phyloP scores from a whole-genome alignment of 2,329 filamentous ascomycete species.

The Hyphodiscus sp. region DNA sequence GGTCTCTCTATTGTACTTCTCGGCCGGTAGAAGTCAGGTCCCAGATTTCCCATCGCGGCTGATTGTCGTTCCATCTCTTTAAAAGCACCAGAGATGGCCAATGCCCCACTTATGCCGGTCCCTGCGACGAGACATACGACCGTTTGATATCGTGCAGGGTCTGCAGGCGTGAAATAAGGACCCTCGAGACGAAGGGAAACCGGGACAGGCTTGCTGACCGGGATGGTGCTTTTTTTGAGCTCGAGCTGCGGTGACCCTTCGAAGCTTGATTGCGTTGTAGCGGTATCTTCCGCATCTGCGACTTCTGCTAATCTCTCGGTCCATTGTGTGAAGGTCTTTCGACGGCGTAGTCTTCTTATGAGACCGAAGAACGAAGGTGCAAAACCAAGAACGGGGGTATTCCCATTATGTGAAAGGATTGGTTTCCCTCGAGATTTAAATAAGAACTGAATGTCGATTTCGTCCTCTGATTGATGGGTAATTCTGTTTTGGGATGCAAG shows the following conservation, averaged over 20 bases:
- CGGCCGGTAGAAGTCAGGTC: no score
- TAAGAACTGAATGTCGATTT: no score
- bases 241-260: no score
- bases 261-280: no score
- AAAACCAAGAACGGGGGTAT: not conserved
- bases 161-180: constrained; percentile 2
- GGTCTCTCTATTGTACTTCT: no score
- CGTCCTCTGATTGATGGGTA: not conserved
- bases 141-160: constrained; percentile 19
- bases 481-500: constrained; percentile 10
- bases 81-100: constrained; percentile 23
- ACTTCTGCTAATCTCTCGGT: not conserved
- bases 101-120: constrained; percentile 22
- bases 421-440: no score
- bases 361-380: not conserved
- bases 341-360: not conserved
- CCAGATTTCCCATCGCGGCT: not conserved
- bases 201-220: no score
- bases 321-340: not conserved
- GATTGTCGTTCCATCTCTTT: constrained; percentile 6
- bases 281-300: no score
- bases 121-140: constrained; percentile 21
- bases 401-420: no score
- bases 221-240: no score
- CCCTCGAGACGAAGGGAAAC: no score